A percentile compares a stretch with the other conserved stretches of the same genome.
Conservation (phyloP, 2,329 filamentous ascomycete genomes). For the Sclerotinia minor region DNA sequence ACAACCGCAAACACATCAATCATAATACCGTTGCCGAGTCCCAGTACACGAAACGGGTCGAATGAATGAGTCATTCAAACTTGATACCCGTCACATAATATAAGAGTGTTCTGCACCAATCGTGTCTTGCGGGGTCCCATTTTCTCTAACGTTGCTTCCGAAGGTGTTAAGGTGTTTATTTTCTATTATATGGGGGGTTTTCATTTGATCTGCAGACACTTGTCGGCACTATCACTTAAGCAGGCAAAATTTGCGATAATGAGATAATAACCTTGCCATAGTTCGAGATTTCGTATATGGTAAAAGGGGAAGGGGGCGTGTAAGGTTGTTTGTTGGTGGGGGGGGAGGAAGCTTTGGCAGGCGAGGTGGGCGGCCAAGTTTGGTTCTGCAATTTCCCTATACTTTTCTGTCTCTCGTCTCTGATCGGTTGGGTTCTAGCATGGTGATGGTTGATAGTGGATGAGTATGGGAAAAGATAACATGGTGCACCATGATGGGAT, state of each 20-base stretch:
- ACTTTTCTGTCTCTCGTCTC: constrained; percentile 9
- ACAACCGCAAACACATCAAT: constrained; percentile 79
- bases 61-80: constrained; percentile 42
- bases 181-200: constrained; percentile 25
- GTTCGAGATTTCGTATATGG: constrained; percentile 18
- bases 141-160: constrained; percentile 33
- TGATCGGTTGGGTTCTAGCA: constrained; percentile 11
- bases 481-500: constrained; percentile 18
- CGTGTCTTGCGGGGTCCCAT: constrained; percentile 39
- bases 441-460: constrained; percentile 19
- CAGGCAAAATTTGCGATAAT: constrained; percentile 35
- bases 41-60: constrained; percentile 37
- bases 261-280: constrained; percentile 31
- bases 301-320: constrained; percentile 15
- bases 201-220: constrained; percentile 22
- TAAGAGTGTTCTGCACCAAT: constrained; percentile 32
- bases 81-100: constrained; percentile 62
- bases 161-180: constrained; percentile 39
- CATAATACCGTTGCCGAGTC: constrained; percentile 49
- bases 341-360: constrained; percentile 4
- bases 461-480: constrained; percentile 9
- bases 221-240: constrained; percentile 20
- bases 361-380: constrained; percentile 22
- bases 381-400: constrained; percentile 14
- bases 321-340: constrained; percentile 4